Evolutionary conservation across 352 stramenopile species (phyloP), one percentile per base, ranked within the genome.

Genomic region (Globisporangium abappressorium): DNA sequence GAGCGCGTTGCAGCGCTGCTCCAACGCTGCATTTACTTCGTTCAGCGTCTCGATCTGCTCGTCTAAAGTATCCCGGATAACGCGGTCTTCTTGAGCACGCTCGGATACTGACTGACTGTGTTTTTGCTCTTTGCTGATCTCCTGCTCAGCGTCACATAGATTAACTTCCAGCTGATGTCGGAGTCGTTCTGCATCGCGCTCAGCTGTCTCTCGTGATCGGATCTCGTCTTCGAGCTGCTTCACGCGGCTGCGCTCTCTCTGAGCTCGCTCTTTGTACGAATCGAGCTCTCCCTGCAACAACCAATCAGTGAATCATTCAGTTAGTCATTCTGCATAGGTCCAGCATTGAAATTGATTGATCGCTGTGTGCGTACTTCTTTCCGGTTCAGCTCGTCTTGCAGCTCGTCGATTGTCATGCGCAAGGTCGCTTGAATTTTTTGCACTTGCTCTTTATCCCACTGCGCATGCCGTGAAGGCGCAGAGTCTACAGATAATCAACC

Each of bases 371-470:
- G 24, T 24, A 41, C 55, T 2, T 95, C 82, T 74, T 92, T 92
- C 34, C 73, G 74, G 1, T 66, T 78, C 7, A 95, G 70, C 34
- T 93, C 87, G n/a, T 93, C 81, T 59, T 95, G 84, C 2, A 95
- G 79, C 59, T 95, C 87, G 12, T 89, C 74, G 33, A 95, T 91
- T 1, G 87, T 93, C 49, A 79, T 76, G 51, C 79, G 80, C 22
- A 95, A 64, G 12, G 87, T 93, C 12, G 78, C 66, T 26, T 93
- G 81, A 58, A 95, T 93, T 61, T 91, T 92, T 2, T 78, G 67
- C 5, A 78, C 64, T 57, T 93, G 85, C 62, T 95, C 80, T 30
- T 85, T 83, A 74, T 91, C 87, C 86, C 84, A 94, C 12, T 78
- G 68, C 20, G 70, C 62, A 11, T 83, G 76, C 5, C 63, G 69